These are phyloP conservation scores for Phlebiopsis flavidoalba DNA, from an alignment of 768 basidiomycete genomes.

Conservation along the genomic window DNA sequence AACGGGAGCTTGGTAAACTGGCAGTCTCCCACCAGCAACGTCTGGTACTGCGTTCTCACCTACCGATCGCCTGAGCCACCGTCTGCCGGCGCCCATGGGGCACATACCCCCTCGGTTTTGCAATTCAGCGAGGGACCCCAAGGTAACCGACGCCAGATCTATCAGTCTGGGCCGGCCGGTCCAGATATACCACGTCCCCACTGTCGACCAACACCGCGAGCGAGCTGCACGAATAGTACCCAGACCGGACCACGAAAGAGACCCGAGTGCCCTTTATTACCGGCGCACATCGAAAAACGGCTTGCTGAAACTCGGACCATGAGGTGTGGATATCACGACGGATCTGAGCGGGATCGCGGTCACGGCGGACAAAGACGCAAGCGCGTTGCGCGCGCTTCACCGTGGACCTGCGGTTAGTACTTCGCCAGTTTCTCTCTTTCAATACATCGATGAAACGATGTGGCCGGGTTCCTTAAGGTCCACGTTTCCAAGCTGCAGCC, in stretches of 20 bases:
- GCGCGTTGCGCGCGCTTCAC: conserved; percentile 58
- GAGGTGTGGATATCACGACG: conserved; percentile 34
- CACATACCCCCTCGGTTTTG: conserved; percentile 56
- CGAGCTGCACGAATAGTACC: conserved; percentile 44
- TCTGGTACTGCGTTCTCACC: conserved; percentile 66
- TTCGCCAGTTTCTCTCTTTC: too few species aligned
- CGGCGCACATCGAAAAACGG: conserved; percentile 56
- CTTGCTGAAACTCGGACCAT: conserved; percentile 62
- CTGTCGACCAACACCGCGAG: conserved; percentile 45
- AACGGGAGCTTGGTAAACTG: too few species aligned
- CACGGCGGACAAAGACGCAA: conserved; percentile 47
- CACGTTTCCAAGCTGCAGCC: conserved; percentile 69
- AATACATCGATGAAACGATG: too few species aligned
- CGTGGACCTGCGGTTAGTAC: conserved; percentile 50
- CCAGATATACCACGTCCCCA: conserved; percentile 60
- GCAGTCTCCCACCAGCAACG: conserved; percentile 52
- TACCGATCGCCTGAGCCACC: conserved; percentile 59
- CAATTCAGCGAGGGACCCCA: too few species aligned
- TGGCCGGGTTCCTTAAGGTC: conserved; percentile 44
- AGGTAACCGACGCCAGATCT: conserved; percentile 53
- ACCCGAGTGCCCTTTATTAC: conserved; percentile 52
- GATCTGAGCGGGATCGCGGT: conserved; percentile 54
- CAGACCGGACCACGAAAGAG: conserved; percentile 35
- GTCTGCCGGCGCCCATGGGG: conserved; percentile 74
- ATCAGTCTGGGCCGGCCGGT: conserved; percentile 77